Evolutionary conservation across 2,329 filamentous ascomycete species (phyloP).

Genomic region (Scopulariopsis brevicaulis): DNA sequence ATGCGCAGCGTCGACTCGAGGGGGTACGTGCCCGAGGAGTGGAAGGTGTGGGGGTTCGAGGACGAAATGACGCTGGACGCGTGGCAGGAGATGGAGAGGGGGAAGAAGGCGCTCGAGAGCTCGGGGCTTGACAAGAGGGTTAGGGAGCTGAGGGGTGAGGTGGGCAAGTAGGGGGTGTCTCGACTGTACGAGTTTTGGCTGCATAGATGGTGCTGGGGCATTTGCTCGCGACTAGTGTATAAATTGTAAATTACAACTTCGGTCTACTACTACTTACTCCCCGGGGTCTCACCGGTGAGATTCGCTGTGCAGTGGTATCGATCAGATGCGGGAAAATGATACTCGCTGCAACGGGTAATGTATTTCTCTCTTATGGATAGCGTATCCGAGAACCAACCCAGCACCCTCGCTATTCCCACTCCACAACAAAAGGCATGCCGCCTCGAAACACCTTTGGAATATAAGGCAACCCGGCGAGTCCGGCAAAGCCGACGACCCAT

Average conservation of each 20-base stretch:
- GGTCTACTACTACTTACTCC: no score
- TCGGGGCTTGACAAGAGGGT: constrained; percentile 10
- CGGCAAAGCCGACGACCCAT: neutral
- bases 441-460: neutral
- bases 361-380: no score
- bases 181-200: neutral
- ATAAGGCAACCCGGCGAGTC: neutral
- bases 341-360: no score
- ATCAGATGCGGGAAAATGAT: no score
- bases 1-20: constrained; percentile 30
- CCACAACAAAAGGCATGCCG: no score
- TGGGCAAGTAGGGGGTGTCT: neutral
- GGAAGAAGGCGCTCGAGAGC: constrained; percentile 18
- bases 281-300: no score
- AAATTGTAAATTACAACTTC: neutral
- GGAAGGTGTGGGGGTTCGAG: constrained; percentile 56
- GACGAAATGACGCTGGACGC: constrained; percentile 37
- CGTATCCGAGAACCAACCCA: no score
- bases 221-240: neutral
- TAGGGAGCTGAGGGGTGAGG: constrained; percentile 9
- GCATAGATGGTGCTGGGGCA: neutral
- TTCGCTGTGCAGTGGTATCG: no score
- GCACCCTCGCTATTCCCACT: no score
- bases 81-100: constrained; percentile 14
- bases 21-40: constrained; percentile 37